A percentile compares a stretch with the other conserved stretches of the same genome.
phyloP scores from a whole-genome alignment of 768 basidiomycete genomes.

The Russula emetica region DNA sequence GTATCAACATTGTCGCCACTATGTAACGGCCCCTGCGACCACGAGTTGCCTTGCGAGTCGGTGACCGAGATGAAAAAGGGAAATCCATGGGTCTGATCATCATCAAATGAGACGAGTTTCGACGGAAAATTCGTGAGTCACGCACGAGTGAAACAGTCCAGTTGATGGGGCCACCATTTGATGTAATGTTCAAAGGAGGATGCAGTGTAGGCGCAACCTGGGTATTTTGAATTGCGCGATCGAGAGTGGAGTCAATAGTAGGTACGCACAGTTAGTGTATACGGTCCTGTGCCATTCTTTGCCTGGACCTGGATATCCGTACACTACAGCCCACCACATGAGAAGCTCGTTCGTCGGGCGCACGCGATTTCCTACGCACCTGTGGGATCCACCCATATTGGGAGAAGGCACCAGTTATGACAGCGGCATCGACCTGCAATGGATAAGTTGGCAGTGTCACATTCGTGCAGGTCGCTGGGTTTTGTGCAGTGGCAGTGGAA shows the following conservation, averaged over 20 bases:
- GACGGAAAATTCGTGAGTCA: neutral
- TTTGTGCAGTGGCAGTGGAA: slow-evolving; percentile 31
- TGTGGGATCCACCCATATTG: slow-evolving; percentile 60
- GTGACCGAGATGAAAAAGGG: slow-evolving; percentile 55
- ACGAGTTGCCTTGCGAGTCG: slow-evolving; percentile 47
- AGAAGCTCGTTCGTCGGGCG: neutral
- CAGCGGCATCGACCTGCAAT: slow-evolving; percentile 45
- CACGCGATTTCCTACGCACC: slow-evolving; percentile 33
- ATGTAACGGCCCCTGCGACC: slow-evolving; percentile 58
- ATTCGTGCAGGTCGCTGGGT: slow-evolving; percentile 46
- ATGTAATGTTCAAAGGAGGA: slow-evolving; percentile 56
- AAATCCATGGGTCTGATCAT: slow-evolving; percentile 44
- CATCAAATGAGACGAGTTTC: slow-evolving; percentile 25
- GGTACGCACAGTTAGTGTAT: slow-evolving; percentile 48
- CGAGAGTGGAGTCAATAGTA: neutral
- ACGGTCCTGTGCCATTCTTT: slow-evolving; percentile 57
- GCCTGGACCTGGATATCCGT: slow-evolving; percentile 52
- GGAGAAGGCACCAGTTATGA: slow-evolving; percentile 48
- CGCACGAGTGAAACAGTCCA: slow-evolving; percentile 51
- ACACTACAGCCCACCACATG: slow-evolving; percentile 40
- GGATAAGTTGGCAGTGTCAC: slow-evolving; percentile 43
- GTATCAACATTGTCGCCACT: slow-evolving; percentile 43
- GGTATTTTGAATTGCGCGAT: neutral
- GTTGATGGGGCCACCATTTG: slow-evolving; percentile 42
- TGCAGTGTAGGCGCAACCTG: slow-evolving; percentile 60